Base-by-base conservation (phyloP, 2,329 filamentous ascomycete species). In the Alternaria ventricosa region DNA sequence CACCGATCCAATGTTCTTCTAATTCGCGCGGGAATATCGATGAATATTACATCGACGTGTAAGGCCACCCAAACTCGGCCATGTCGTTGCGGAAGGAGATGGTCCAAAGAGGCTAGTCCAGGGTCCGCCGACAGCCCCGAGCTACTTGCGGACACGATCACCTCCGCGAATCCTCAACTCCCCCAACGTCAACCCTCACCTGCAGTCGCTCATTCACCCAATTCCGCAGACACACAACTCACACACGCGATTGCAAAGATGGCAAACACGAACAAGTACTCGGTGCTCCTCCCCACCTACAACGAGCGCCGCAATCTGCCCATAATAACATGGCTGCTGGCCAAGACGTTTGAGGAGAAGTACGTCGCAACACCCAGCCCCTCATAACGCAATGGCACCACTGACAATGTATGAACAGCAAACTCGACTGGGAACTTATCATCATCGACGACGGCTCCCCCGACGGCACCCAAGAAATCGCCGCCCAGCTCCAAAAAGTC, bases 391-490 rank as follows among this genome's bases (percentile, higher is more conserved):
- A 30, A 30, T 30, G 12, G 0, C 28, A 30, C 28, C 1, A 30
- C 28, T 60, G 23, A 65, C 45, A 5, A 33, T 13, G 1, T 4
- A 4, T 20, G 15, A 12, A 13, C 69, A 97, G 95, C 78, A 92
- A 96, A 55, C 88, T 99, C 75, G 91, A 98, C 82, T 99, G 93
- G 93, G 94, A 99, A 85, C 87, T 99, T 80, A 91, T 99, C 80
- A 96, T 99, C 80, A 92, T 99, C 81, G 96, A 99, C 87, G 96
- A 99, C 82, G 96, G 92, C 83, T 97, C 93, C 61, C 96, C 96
- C 71, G 96, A 99, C 82, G 94, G 94, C 78, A 99, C 96, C 57
- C 92, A 97, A 82, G 89, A 92, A 66, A 88, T 99, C 74, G 96
- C 95, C 66, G 87, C 91, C 78, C 94, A 99, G 82, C 92, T 99